Evolutionary conservation across 257 asterid species (phyloP), one percentile per base, ranked within the genome.

Genomic region (Nicotiana benthamiana): DNA sequence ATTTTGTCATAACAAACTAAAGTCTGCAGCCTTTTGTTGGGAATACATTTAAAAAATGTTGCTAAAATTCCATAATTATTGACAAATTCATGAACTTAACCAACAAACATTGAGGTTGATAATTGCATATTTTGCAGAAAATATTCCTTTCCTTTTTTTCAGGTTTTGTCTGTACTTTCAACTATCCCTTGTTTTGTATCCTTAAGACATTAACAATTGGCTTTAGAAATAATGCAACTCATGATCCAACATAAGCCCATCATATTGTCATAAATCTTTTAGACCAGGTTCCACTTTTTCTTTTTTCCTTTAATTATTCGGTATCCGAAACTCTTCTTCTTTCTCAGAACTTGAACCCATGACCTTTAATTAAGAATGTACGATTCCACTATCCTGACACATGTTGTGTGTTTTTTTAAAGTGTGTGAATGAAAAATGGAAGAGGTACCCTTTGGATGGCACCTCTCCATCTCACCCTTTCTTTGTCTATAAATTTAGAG

Each of bases 81-180:
- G 79, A 75, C 60, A 83, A 86, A 43, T 87, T 84, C 92, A 89
- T 87, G 87, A 85, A 90, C 85, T 80, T 64, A 82, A 68, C 74
- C 80, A 78, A 77, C 34, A 63, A 80, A 65, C 56, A 52, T 30
- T 67, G 17, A 27, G 20, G 20, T 30, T 22, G 40, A 86, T 83
- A 79, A 83, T 83, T 82, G 86, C 84, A 85, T 81, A 89, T 86
- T 89, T 85, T 86, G 84, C 75, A 18, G 87, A 86, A 86, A 70
- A 70, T 70, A 70, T 53, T 74, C 78, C 6, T 40, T 70, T 15
- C 43, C 1, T 43, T 40, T 36, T 30, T 66, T 70, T 0, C 6
- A 20, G 11, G 60, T 54, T 4, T 16, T 63, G 78, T 75, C 43
- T 18, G 84, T 36, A 65, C 56, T 66, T 64, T 27, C 64, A 43